A percentile compares a stretch with the other conserved stretches of the same genome.
Evolutionary conservation across 2,329 filamentous ascomycete species (phyloP).

Genomic region (Rutstroemia sp.): DNA sequence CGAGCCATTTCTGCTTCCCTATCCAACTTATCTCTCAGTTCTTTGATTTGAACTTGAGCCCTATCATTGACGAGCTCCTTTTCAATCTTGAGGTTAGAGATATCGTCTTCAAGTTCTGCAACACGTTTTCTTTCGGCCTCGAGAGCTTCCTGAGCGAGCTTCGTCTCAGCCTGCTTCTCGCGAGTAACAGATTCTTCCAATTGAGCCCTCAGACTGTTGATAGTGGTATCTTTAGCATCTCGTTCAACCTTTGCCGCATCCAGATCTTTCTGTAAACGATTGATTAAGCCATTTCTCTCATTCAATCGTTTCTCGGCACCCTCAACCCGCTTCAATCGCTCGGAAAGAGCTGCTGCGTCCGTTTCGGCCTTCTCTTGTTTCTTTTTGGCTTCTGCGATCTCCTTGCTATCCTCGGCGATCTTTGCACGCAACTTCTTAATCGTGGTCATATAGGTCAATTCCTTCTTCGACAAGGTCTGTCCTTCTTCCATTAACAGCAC

Average conservation of each 20-base stretch:
- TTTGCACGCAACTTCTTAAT: conserved; percentile 75
- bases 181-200: conserved; percentile 60
- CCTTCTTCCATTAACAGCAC: conserved; percentile 88
- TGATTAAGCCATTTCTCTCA: conserved; percentile 45
- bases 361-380: conserved; percentile 51
- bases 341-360: conserved; percentile 41
- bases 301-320: conserved; percentile 48
- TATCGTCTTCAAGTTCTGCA: conserved; percentile 48
- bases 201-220: conserved; percentile 63
- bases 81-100: conserved; percentile 66
- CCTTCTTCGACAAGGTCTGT: conserved; percentile 75
- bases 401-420: conserved; percentile 58
- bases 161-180: conserved; percentile 59
- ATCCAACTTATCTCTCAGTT: conserved; percentile 65
- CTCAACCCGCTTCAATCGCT: conserved; percentile 42
- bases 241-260: conserved; percentile 55
- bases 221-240: conserved; percentile 54
- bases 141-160: conserved; percentile 58
- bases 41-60: conserved; percentile 58
- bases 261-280: conserved; percentile 48
- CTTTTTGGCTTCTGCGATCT: conserved; percentile 50
- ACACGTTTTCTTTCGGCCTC: conserved; percentile 54
- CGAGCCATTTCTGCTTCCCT: conserved; percentile 64
- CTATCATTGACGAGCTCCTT: conserved; percentile 69
- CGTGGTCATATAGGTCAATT: conserved; percentile 74